Base-by-base conservation (phyloP, 1,284 basidiomycete species). In the Pyrrhoderma lamaoense region DNA sequence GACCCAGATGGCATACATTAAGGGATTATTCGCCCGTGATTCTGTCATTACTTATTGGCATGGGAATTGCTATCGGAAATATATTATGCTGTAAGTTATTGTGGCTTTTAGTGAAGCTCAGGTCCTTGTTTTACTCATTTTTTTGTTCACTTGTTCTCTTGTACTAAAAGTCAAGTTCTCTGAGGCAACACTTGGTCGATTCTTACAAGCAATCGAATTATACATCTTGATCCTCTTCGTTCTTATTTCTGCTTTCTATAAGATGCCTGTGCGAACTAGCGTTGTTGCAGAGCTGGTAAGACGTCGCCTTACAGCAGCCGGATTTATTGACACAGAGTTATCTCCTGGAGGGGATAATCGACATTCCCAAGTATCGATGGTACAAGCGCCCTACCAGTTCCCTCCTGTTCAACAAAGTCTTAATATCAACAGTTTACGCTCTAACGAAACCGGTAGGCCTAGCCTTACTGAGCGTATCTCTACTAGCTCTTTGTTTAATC, bases 131-230 rank as follows among this genome's bases (percentile, higher is more conserved):
- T 58, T 19, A 61, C 36, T 50, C 36, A n/a, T 34, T 25, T 27
- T n/a, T n/a, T 22, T 25, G 35, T 49, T 53, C 5, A 40, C 48
- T 22, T n/a, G 44, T 36, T 5, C 34, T n/a, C n/a, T n/a, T n/a
- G n/a, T n/a, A n/a, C n/a, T n/a, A 55, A n/a, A n/a, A 88, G 85
- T 82, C 60, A 66, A 71, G 51, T 86, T 87, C 60, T 77, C 84
- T 1, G 85, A 88, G 63, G 77, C 77, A 8, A 71, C 73, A 7
- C 66, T 84, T 3, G 86, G 85, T n/a, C 79, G 82, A 39, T 77
- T 88, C 58, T 70, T 89, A 52, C 79, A 82, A 58, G 79, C 79
- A 14, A 64, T 80, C 42, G 80, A 84, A 59, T 56, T 82, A n/a
- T 88, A 82, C 60, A 70, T 80, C 42, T 62, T 82, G 37, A 70